Conservation (phyloP, 176 grass and related monocot species). For the Sorghum bicolor region Sorghum_bicolor_NCBIv3 NC_012872.2:55345001-55345500, state of each 20-base stretch:
- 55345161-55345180: neutral
- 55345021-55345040: too few species aligned
- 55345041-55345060: too few species aligned
- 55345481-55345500: neutral
- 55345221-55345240: slow-evolving; percentile 37
- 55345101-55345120: too few species aligned
- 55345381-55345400: neutral
- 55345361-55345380: slow-evolving; percentile 54
- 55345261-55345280: slow-evolving; percentile 64
- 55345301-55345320: slow-evolving; percentile 61
- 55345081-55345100: too few species aligned
- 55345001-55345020: too few species aligned
- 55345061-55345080: too few species aligned
- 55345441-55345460: neutral
- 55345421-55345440: neutral
- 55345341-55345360: slow-evolving; percentile 47
- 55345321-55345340: slow-evolving; percentile 58
- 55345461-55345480: neutral
- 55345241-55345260: slow-evolving; percentile 59
- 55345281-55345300: slow-evolving; percentile 54
- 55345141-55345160: neutral
- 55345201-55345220: neutral
- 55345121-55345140: too few species aligned
- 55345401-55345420: neutral
- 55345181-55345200: neutral